Base-by-base conservation (phyloP, 805 yeast genomes). In the Saccharomycopsis capsularis region DNA sequence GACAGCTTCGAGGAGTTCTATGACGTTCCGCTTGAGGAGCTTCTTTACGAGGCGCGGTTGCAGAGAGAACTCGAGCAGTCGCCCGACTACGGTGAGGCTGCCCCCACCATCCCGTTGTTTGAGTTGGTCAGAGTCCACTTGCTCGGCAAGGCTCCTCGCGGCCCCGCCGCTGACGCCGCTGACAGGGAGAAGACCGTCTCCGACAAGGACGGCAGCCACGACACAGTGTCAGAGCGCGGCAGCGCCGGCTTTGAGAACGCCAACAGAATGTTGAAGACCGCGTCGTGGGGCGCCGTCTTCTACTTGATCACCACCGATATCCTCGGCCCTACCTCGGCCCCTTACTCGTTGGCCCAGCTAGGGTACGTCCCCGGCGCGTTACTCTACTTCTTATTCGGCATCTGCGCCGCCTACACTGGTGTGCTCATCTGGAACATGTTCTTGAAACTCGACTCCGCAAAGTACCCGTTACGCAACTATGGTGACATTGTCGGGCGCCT, bases 261-360 rank as follows among this genome's bases (percentile, higher is more conserved):
- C n/a, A 46, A 41, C 36, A 32, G 45, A 35, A 32, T 41, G 45
- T 6, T 34, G 22, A 40, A 40, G 24, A 40, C 35, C 24, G 45
- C 50, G 11, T 47, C 51, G 27, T 46, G 50, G 50, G 45, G 44
- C 30, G 62, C 68, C 0, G 73, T 71, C n/a, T 71, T 72, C 59
- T 71, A 64, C 56, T 61, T 73, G 34, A 73, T 72, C 51, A 71
- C 77, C 36, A 71, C 76, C 5, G 76, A 72, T 61, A 70, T 71
- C 44, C 62, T 70, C 37, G 77, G 76, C 23, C 77, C 76, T 18
- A 61, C 69, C 11, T 62, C 66, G 43, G 75, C 76, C 19, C 76
- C 76, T 3, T 71, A 68, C 53, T 70, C 75, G 11, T 61, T 72
- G 46, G 57, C 70, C 9, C 68, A 68, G 50, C 59, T 72, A 49